Conservation (phyloP, 768 basidiomycete species). For the Macrolepiota dolichaula region DNA sequence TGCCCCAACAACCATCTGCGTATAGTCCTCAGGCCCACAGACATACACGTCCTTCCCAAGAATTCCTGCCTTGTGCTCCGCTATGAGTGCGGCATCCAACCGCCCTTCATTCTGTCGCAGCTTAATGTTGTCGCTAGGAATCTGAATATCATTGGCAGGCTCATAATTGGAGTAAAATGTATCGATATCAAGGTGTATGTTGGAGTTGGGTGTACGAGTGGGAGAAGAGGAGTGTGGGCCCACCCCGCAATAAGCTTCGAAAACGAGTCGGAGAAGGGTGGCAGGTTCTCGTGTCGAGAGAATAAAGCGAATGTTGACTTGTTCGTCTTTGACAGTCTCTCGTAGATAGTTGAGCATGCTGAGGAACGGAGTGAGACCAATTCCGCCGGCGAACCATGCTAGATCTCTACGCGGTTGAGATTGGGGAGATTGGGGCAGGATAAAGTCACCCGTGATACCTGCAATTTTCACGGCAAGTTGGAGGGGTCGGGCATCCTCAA, state of each 20-base stretch:
- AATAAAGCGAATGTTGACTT: conserved; percentile 41
- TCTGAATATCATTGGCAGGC: neutral
- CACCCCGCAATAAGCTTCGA: conserved; percentile 19
- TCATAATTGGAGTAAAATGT: conserved; percentile 30
- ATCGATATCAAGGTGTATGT: conserved; percentile 30
- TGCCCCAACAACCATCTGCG: conserved; percentile 30
- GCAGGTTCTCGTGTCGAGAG: conserved; percentile 54
- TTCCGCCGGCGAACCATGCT: conserved; percentile 63
- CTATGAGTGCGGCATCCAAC: conserved; percentile 18
- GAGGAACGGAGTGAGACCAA: conserved; percentile 65
- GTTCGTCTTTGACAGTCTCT: neutral
- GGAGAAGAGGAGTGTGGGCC: neutral
- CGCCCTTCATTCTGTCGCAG: conserved; percentile 20
- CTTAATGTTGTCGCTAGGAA: conserved; percentile 10
- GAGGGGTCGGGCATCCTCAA: conserved; percentile 36
- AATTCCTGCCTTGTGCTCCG: conserved; percentile 12
- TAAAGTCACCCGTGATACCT: conserved; percentile 54
- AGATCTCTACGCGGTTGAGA: conserved; percentile 22
- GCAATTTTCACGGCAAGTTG: conserved; percentile 41
- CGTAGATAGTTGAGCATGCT: conserved; percentile 38
- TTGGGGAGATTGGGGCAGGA: conserved; percentile 18
- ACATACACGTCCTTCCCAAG: conserved; percentile 34
- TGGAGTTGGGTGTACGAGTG: conserved; percentile 1
- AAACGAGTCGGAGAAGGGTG: conserved; percentile 42
- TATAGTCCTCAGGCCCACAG: conserved; percentile 50